Evolutionary conservation across 768 basidiomycete species (phyloP), one percentile per base, ranked within the genome.

Genomic region (Tephrocybe sp.): DNA sequence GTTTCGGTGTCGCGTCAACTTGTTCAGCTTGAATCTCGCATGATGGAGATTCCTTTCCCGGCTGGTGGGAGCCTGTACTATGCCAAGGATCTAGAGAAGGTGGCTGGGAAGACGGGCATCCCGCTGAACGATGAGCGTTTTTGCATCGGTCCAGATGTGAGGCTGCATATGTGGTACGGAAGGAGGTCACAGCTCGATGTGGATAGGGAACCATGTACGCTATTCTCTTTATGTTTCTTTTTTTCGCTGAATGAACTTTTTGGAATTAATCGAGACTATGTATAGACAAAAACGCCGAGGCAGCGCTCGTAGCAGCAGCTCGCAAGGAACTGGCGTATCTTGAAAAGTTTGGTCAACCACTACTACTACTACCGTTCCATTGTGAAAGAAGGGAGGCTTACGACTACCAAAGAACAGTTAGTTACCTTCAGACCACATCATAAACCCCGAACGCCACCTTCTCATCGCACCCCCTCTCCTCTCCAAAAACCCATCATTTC

Each of bases 1-100:
- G 50, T 61, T 56, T 78, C 74, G 0, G 39, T 79, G 64, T 45
- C 67, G 46, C 70, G 67, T 43, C 74, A 80, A 55, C 64, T 80
- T 60, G 65, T 58, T 64, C 19, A 78, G 53, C 65, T 82, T 57
- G 77, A 80, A 62, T 68, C 72, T 0, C 45, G 54, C 7, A 75
- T 78, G 67, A 77, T 77, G 76, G 72, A 69, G 16, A 64, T 71
- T 5, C 6, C 67, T 52, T 78, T 78, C 56, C 77, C 74, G 19
- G 76, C 73, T 64, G 73, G 76, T 41, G 75, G 77, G 67, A 75
- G 75, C 66, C 66, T 79, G 0, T 79, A 78, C 65, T 79, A 67
- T 45, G 37, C 68, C 8, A 6, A 71, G 11, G 78, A 80, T 67
- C 47, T 79, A 63, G 64, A 71, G 62, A 73, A 71, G 49, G 57